phyloP scores from a whole-genome alignment of 2,329 filamentous ascomycete genomes.

The Verticillium albo-atrum region DNA sequence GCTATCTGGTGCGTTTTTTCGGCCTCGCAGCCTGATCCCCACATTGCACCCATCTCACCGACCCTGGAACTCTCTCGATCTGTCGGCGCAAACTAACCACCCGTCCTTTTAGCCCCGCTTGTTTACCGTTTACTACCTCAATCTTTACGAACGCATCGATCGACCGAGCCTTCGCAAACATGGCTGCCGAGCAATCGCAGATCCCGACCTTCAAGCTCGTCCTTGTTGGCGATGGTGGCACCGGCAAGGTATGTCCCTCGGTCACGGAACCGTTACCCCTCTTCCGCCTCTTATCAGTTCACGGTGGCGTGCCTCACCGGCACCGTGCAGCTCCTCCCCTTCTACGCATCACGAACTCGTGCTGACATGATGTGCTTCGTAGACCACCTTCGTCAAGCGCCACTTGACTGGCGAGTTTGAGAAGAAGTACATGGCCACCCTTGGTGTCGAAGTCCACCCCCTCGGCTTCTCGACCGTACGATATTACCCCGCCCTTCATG shows the following conservation, averaged over 20 bases:
- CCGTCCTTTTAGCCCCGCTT: conserved; percentile 30
- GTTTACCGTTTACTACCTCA: conserved; percentile 33
- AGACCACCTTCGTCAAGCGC: conserved; percentile 99
- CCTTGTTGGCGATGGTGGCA: conserved; percentile 98
- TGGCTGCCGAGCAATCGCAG: conserved; percentile 57
- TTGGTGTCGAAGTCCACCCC: conserved; percentile 99
- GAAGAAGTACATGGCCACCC: conserved; percentile 99
- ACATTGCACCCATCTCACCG: conserved; percentile 10
- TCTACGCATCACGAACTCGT: not conserved
- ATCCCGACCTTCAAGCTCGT: conserved; percentile 98
- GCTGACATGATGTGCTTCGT: conserved; percentile 17
- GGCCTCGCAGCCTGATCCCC: not conserved
- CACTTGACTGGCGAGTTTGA: conserved; percentile 99
- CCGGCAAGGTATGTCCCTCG: conserved; percentile 72
- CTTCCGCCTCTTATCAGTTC: not conserved
- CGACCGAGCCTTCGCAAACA: conserved; percentile 34
- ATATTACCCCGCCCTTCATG: conserved; percentile 19
- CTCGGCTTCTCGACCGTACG: conserved; percentile 96
- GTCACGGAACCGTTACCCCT: not conserved
- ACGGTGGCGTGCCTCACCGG: not conserved
- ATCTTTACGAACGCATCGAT: conserved; percentile 18
- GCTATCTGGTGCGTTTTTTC: not conserved
- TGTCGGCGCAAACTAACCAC: not conserved
- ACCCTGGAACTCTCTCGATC: not conserved
- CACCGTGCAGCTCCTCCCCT: not conserved